Evolutionary conservation across 495 filamentous ascomycete genomes (phyloP), one percentile per base, ranked within the genome.

Genomic region (Ascodesmis nigricans): DNA sequence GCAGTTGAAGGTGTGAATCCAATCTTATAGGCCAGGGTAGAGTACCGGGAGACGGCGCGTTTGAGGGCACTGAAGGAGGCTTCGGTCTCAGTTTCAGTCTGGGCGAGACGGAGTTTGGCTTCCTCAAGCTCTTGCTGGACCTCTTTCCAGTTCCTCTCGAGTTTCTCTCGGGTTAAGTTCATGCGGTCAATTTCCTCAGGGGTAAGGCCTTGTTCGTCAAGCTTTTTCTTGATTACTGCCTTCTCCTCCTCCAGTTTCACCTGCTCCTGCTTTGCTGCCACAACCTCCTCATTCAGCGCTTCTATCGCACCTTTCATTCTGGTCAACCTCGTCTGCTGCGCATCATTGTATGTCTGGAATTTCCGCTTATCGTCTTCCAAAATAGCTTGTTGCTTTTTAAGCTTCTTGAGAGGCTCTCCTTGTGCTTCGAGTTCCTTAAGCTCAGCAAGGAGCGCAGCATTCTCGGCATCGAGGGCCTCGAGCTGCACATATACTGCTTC

Each of bases 151-250:
- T 67, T 75, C 46, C 74, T 84, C 33, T 87, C 76, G 21, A 95
- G 65, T 8, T 90, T 73, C 49, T 95, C 87, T 21, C 83, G 72
- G 53, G 95, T 87, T 14, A 74, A 71, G 42, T 78, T 91, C 84
- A 99, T 92, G 47, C 82, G 83, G 63, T 99, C 87, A 53, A 99
- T 93, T 60, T 95, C 90, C 53, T 79, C 74, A 48, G 90, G 83
- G 29, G 78, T 87, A 44, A 99, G 81, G 3, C 84, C 87, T 49
- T 90, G 79, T 40, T 71, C 71, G 50, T 95, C 83, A 24, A 99
- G 77, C 10, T 75, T 71, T 21, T 71, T 66, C 49, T 93, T 81
- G 17, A 95, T 65, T 11, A 65, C 62, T n/a, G 64, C 56, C 33
- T 73, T 69, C 50, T 95, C 84, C 6, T 74, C 66, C 38, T 95